Conservation (phyloP, 2,329 filamentous ascomycete genomes). For the Arthrinium puccinioides region DNA sequence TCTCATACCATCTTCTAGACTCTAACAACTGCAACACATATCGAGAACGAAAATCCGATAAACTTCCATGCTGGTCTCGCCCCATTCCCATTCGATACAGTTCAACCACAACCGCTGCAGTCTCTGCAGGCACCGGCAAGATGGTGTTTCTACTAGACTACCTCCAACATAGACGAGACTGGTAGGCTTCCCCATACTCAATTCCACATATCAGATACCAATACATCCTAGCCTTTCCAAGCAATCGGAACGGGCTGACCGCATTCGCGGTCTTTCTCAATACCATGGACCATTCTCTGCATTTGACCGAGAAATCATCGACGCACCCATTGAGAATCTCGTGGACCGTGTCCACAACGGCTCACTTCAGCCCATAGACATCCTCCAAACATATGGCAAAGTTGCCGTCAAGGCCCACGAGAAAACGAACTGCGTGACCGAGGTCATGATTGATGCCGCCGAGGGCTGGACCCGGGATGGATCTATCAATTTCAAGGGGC, state of each 20-base stretch:
- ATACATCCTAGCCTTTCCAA: conserved; percentile 61
- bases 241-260: conserved; percentile 64
- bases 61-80: too few relatives aligned
- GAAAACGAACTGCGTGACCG: conserved; percentile 84
- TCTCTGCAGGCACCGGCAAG: too few relatives aligned
- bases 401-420: conserved; percentile 76
- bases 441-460: conserved; percentile 72
- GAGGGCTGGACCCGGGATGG: conserved; percentile 60
- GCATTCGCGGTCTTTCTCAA: conserved; percentile 58
- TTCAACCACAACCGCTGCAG: too few relatives aligned
- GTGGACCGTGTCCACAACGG: conserved; percentile 72
- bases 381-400: conserved; percentile 83
- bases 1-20: too few relatives aligned
- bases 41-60: too few relatives aligned
- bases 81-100: too few relatives aligned
- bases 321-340: conserved; percentile 68
- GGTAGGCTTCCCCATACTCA: conserved; percentile 40
- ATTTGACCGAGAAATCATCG: conserved; percentile 59
- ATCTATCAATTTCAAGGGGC: conserved; percentile 66
- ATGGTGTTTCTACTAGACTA: conserved; percentile 46
- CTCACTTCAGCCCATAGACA: conserved; percentile 55
- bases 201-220: conserved; percentile 1
- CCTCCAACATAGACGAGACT: conserved; percentile 63
- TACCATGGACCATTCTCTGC: conserved; percentile 62
- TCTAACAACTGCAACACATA: too few relatives aligned